These are phyloP conservation scores for Canariomyces notabilis DNA, from an alignment of 2,329 filamentous ascomycete genomes.

Conservation along the genomic window DNA sequence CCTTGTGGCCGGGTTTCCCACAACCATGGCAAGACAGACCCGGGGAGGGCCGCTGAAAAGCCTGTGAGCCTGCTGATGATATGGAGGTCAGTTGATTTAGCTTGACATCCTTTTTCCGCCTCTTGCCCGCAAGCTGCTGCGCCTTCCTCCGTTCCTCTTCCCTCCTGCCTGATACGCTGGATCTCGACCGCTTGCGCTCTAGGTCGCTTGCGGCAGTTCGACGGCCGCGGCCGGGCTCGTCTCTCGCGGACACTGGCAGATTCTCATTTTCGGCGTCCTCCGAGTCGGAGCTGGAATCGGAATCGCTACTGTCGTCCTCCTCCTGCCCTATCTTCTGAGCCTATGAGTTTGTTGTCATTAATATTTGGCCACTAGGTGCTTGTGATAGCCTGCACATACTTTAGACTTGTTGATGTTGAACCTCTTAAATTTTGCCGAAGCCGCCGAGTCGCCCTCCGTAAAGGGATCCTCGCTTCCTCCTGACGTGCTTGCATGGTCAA, in stretches of 20 bases:
- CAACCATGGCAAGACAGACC: conserved; percentile 55
- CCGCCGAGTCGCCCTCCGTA: conserved; percentile 11
- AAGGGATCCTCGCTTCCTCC: conserved; percentile 31
- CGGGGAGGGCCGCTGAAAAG: conserved; percentile 26
- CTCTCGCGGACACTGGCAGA: background rate
- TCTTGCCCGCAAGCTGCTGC: conserved; percentile 50
- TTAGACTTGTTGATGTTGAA: conserved; percentile 32
- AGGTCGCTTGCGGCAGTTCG: conserved; percentile 5
- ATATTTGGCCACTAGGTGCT: too few species aligned
- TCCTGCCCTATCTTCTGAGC: conserved; percentile 9
- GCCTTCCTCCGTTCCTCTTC: conserved; percentile 44
- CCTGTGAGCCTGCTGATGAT: conserved; percentile 36
- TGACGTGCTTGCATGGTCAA: conserved; percentile 36
- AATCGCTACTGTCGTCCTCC: conserved; percentile 11
- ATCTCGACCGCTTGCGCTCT: conserved; percentile 16
- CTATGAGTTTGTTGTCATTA: conserved; percentile 5
- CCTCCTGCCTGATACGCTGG: conserved; percentile 34
- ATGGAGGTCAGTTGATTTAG: conserved; percentile 59
- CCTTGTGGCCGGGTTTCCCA: conserved; percentile 56
- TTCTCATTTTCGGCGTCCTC: conserved; percentile 32
- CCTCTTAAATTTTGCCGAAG: conserved; percentile 21
- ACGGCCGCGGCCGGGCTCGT: conserved; percentile 26
- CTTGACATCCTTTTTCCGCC: conserved; percentile 62
- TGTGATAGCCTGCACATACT: conserved; percentile 17
- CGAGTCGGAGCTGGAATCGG: conserved; percentile 15